Evolutionary conservation across 805 yeast species (phyloP), one percentile per base, ranked within the genome.

Genomic region (Yamadazyma sp.): DNA sequence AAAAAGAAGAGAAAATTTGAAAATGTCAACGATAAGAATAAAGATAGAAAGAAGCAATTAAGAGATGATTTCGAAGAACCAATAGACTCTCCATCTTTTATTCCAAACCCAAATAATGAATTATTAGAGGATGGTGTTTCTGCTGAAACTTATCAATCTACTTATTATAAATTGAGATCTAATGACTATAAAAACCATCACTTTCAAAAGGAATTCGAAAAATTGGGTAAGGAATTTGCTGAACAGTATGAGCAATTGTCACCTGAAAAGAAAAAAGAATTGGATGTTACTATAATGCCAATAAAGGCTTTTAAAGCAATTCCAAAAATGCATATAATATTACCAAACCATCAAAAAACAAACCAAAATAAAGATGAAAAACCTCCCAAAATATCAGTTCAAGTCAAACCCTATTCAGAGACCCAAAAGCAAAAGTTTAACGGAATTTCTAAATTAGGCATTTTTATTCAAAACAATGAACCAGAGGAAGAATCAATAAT

Each of bases 401-500:
- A 65, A 24, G 82, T 86, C 9, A 78, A 71, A 52, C 59, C 79
- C 0, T 74, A 77, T 38, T 61, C 80, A 1, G 93, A 82, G 30
- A 67, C 69, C 20, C 72, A 70, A 27, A 76, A 72, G 42, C 69
- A 75, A 56, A 63, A 78, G 64, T 81, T 75, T 47, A 70, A 70
- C 20, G 96, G 96, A 0, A 73, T 86, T 27, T 70, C 86, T 2
- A 80, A 76, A 43, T 55, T 82, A 33, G 88, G 91, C 0, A 61
- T 88, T 6, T 82, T 73, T 40, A 49, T 67, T 7, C 49, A 60
- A 28, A 15, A 47, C 21, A 36, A 42, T 25, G 42, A 50, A 24
- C 22, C 32, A 3, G 36, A 31, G 8, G 31, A 39, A 13, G 38
- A 32, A 16, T 30, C 42, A 14, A 42, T 38, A 0, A 56, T 82